phyloP scores from a whole-genome alignment of 805 yeast genomes.

The Yamadazyma insecticola region DNA sequence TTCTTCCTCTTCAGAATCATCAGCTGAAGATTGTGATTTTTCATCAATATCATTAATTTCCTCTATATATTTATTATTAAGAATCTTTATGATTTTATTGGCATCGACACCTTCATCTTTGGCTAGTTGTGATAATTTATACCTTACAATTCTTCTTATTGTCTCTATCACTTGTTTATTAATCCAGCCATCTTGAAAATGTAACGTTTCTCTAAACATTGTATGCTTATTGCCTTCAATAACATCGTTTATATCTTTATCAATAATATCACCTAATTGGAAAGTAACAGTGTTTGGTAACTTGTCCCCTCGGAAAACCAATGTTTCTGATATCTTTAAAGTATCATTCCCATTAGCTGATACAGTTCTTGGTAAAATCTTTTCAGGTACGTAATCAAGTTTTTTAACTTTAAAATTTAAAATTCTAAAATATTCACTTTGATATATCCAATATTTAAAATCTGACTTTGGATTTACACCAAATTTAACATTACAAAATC shows the following conservation, averaged over 20 bases:
- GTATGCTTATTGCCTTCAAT: conserved; percentile 30
- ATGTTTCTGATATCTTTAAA: conserved; percentile 26
- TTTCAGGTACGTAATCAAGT: conserved; percentile 5
- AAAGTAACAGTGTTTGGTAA: conserved; percentile 67
- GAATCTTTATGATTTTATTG: conserved; percentile 39
- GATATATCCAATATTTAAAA: conserved; percentile 55
- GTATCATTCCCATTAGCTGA: conserved; percentile 4
- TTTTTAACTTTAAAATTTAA: conserved; percentile 17
- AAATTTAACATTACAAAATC: conserved; percentile 73
- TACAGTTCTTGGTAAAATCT: conserved; percentile 25
- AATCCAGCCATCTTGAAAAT: conserved; percentile 79
- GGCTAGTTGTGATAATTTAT: conserved; percentile 62
- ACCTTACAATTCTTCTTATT: conserved; percentile 64
- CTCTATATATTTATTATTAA: conserved; percentile 30
- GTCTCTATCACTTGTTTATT: conserved; percentile 56
- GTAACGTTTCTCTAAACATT: conserved; percentile 31
- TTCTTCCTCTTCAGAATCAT: conserved; percentile 22
- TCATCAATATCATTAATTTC: conserved; percentile 9
- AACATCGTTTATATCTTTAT: conserved; percentile 50
- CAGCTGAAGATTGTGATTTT: conserved; percentile 22
- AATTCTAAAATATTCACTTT: conserved; percentile 79
- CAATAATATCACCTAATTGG: conserved; percentile 76
- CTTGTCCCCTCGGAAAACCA: conserved; percentile 67
- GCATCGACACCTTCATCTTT: conserved; percentile 44
- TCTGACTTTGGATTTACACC: conserved; percentile 75